Percentiles rank a stretch among this genome's conserved stretches.
Conservation (phyloP, 2,329 filamentous ascomycete genomes). For the Periconia sp. region DNA sequence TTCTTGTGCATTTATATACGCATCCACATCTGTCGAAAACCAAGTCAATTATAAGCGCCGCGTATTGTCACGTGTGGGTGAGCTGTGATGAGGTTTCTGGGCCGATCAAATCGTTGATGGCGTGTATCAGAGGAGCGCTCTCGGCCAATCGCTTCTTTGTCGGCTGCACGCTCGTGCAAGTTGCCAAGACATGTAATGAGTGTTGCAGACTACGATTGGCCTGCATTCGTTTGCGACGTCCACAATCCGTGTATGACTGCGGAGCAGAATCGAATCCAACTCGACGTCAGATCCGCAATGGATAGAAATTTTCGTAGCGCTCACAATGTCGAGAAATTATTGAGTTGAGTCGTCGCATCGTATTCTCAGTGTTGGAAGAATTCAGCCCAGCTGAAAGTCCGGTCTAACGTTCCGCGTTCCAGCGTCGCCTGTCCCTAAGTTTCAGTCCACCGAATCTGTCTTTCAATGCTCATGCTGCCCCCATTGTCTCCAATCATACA, state of each 20-base stretch:
- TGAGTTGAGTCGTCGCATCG: slow-evolving; percentile 1
- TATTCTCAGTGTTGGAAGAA: too few species aligned
- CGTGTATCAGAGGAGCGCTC: slow-evolving; percentile 8
- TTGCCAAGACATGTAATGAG: slow-evolving; percentile 19
- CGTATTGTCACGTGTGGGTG: too few species aligned
- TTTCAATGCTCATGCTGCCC: slow-evolving; percentile 19
- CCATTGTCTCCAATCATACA: slow-evolving; percentile 21
- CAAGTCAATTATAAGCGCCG: too few species aligned
- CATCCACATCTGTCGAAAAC: too few species aligned
- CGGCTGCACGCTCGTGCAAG: slow-evolving; percentile 12
- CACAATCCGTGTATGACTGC: slow-evolving; percentile 7
- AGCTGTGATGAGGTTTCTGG: too few species aligned
- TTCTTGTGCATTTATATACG: too few species aligned
- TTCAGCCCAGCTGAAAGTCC: slow-evolving; percentile 12
- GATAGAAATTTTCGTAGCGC: slow-evolving; percentile 25
- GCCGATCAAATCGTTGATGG: slow-evolving; percentile 28
- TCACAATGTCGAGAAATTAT: neutral
- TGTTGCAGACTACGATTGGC: slow-evolving; percentile 19
- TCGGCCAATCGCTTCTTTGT: slow-evolving; percentile 30
- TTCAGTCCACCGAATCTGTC: slow-evolving; percentile 29
- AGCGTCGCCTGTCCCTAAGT: slow-evolving; percentile 18
- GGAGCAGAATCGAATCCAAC: slow-evolving; percentile 13
- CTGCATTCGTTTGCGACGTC: slow-evolving; percentile 9
- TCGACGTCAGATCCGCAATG: slow-evolving; percentile 2
- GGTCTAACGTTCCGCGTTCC: slow-evolving; percentile 30